Evolutionary conservation across 345 rosid genomes (phyloP).

Genomic region (Noccaea caerulescens): DNA sequence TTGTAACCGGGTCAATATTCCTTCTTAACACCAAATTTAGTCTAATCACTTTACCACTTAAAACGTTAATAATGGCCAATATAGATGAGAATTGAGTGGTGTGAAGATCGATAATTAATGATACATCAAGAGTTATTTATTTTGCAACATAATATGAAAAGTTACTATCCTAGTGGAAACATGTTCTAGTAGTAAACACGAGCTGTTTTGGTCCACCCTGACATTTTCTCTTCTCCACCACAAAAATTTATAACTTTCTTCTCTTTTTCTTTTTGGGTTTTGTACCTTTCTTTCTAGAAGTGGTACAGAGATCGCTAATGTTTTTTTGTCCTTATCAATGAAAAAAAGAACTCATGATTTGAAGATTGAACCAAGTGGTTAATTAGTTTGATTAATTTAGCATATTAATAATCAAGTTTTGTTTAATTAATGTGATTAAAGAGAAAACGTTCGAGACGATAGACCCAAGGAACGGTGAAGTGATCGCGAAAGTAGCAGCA

Average conservation of each 20-base stretch:
- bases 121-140: background rate
- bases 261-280: background rate
- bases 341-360: background rate
- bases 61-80: background rate
- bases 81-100: conserved; percentile 16
- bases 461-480: conserved; percentile 61
- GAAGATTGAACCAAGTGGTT: conserved; percentile 17
- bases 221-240: conserved; percentile 21
- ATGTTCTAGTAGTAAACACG: conserved; percentile 9
- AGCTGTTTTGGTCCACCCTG: conserved; percentile 26
- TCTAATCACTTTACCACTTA: background rate
- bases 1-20: too few species aligned
- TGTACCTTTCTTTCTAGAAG: background rate
- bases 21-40: too few species aligned
- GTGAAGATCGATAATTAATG: background rate
- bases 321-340: conserved; percentile 17
- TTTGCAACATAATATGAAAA: background rate
- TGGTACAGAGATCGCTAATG: background rate
- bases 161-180: background rate
- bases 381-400: conserved; percentile 12
- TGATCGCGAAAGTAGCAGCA: conserved; percentile 52
- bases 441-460: conserved; percentile 63
- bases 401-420: conserved; percentile 14
- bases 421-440: conserved; percentile 22
- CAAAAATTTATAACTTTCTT: background rate